Percentiles rank a stretch among this genome's conserved stretches.
These are phyloP conservation scores for Eutrema heterophyllum DNA, from an alignment of 345 rosid genomes.

Conservation along the genomic window DNA sequence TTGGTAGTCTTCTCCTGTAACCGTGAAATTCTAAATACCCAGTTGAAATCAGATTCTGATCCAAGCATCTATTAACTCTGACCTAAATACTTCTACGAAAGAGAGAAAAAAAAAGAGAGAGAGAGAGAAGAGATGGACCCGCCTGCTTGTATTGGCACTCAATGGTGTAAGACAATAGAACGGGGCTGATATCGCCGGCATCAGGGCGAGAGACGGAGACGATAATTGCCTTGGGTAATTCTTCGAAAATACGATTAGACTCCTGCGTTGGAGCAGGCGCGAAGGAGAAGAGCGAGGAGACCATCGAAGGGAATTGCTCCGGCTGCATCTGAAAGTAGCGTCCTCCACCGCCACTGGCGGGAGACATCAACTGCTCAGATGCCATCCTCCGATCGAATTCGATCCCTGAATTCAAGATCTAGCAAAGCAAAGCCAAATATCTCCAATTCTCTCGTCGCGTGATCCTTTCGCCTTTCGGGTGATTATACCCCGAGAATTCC, in stretches of 20 bases:
- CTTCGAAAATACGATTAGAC: constrained; percentile 68
- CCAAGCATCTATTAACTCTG: background rate
- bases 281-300: constrained; percentile 54
- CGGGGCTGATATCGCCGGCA: constrained; percentile 83
- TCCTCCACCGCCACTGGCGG: constrained; percentile 40
- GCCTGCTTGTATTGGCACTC: constrained; percentile 92
- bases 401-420: constrained; percentile 14
- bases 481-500: background rate
- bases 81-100: background rate
- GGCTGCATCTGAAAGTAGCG: constrained; percentile 74
- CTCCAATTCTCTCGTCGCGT: background rate
- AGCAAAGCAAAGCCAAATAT: background rate
- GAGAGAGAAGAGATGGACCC: background rate
- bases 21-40: background rate
- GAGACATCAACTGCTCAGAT: constrained; percentile 70
- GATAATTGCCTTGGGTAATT: constrained; percentile 71
- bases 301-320: constrained; percentile 49
- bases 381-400: constrained; percentile 39
- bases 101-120: background rate
- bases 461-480: background rate
- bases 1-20: background rate
- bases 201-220: constrained; percentile 86
- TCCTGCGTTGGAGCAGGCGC: constrained; percentile 48
- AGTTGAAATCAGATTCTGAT: background rate
- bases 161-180: constrained; percentile 73